Evolutionary conservation across 768 basidiomycete genomes (phyloP), one percentile per base, ranked within the genome.

Genomic region (Kwoniella bestiolae): DNA sequence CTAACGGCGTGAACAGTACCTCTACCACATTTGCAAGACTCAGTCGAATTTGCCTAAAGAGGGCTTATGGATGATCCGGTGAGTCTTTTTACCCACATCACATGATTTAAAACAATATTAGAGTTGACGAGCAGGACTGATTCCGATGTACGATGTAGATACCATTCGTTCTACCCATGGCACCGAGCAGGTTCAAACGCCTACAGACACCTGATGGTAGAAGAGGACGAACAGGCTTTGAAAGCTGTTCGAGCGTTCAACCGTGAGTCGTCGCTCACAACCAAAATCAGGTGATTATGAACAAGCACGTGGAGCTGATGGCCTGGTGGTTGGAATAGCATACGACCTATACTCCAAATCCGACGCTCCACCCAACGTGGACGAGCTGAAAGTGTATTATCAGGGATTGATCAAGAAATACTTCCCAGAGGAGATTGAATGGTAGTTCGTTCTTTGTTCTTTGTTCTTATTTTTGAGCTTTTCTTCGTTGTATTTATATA

Each of bases 121-220:
- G n/a, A n/a, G n/a, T n/a, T n/a, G n/a, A n/a, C n/a, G n/a, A n/a
- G n/a, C n/a, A n/a, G n/a, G n/a, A n/a, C n/a, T n/a, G n/a, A n/a
- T n/a, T n/a, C n/a, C n/a, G n/a, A n/a, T n/a, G n/a, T n/a, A n/a
- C n/a, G n/a, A n/a, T n/a, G 38, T 18, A 55, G 52, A 32, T 95
- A 91, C 79, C 93, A 94, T 83, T 91, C 90, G 73, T 95, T 94
- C 85, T 95, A 94, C 82, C 92, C 93, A 81, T 94, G 91, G 92
- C 93, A 95, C 81, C 86, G 92, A 46, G 93, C 94, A 76, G 85
- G 85, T 60, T 55, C 52, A n/a, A 55, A 55, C 32, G 93, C 92
- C 0, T 95, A 95, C 83, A 78, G 80, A 23, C 89, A 94, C 76
- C 86, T 95, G 51, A 88, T 86, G 68, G 88, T 88, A 78, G 89